Conservation (phyloP, 1,284 basidiomycete species). For the Melampsora larici-populina region DNA sequence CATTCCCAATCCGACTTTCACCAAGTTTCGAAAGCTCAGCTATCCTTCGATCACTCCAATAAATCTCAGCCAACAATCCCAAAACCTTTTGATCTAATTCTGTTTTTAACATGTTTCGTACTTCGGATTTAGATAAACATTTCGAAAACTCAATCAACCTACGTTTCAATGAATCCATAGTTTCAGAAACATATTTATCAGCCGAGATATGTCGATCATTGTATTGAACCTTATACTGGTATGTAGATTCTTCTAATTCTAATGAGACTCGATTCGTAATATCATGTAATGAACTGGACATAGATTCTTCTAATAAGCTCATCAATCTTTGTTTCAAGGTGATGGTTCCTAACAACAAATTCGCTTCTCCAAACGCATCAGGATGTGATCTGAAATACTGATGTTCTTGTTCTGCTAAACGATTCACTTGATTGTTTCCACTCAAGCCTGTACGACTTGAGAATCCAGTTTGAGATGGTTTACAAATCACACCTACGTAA, state of each 20-base stretch:
- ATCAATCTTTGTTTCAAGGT: conserved; percentile 83
- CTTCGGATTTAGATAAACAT: conserved; percentile 83
- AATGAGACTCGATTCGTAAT: conserved; percentile 96
- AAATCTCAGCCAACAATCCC: conserved; percentile 93
- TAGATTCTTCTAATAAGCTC: conserved; percentile 94
- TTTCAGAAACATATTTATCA: conserved; percentile 96
- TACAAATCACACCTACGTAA: conserved; percentile 95
- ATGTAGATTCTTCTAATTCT: conserved; percentile 91
- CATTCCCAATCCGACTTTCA: conserved; percentile 60
- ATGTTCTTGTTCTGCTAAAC: conserved; percentile 62
- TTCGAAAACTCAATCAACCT: conserved; percentile 81
- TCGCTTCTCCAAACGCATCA: conserved; percentile 64
- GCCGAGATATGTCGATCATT: conserved; percentile 92
- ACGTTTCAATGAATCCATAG: conserved; percentile 85
- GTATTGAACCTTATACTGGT: conserved; percentile 99
- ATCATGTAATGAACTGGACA: conserved; percentile 89
- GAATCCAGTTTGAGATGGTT: conserved; percentile 58
- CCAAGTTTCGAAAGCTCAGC: conserved; percentile 71
- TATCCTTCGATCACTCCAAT: conserved; percentile 87
- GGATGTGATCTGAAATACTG: conserved; percentile 73
- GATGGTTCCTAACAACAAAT: conserved; percentile 83
- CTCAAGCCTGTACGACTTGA: conserved; percentile 28
- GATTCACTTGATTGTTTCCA: neutral
- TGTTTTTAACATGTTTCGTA: conserved; percentile 78
- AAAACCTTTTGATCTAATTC: conserved; percentile 95